Conservation (phyloP, 2,329 filamentous ascomycete species). For the Penicillium sp. region DNA sequence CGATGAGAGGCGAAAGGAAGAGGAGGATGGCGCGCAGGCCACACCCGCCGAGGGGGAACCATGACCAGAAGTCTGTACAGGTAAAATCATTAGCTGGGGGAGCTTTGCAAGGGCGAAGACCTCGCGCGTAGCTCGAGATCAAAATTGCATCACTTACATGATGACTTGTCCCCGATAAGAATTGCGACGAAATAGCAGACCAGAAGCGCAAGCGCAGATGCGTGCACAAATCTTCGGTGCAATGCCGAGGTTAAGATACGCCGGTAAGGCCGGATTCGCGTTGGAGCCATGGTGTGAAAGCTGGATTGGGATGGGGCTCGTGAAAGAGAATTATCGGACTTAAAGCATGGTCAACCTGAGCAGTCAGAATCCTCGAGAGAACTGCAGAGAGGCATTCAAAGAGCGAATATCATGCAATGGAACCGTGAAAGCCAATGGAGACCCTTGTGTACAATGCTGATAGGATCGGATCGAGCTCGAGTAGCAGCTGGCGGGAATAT, state of each 20-base stretch:
- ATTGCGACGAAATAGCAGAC: slow-evolving; percentile 70
- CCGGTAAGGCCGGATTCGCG: slow-evolving; percentile 57
- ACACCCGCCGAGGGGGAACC: slow-evolving; percentile 72
- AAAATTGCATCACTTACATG: slow-evolving; percentile 51
- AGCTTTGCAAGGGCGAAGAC: neutral
- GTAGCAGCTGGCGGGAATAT: slow-evolving; percentile 20
- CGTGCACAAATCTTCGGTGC: slow-evolving; percentile 78
- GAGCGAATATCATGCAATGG: no score
- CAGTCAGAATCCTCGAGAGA: slow-evolving; percentile 12
- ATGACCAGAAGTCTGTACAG: slow-evolving; percentile 68
- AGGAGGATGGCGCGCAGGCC: slow-evolving; percentile 70
- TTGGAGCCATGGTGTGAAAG: slow-evolving; percentile 34
- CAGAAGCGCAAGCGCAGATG: slow-evolving; percentile 61
- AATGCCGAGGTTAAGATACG: slow-evolving; percentile 86
- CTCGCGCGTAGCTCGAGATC: neutral
- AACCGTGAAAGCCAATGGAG: slow-evolving; percentile 5
- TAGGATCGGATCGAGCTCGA: slow-evolving; percentile 9
- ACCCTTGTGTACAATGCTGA: slow-evolving; percentile 10
- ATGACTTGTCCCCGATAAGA: slow-evolving; percentile 62
- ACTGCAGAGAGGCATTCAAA: no score
- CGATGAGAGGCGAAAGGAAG: slow-evolving; percentile 66
- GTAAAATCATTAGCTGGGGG: neutral
- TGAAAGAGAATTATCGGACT: slow-evolving; percentile 16
- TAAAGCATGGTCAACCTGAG: slow-evolving; percentile 22
- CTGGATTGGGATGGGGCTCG: slow-evolving; percentile 24